Percentiles rank a stretch among this genome's conserved stretches.
Evolutionary conservation across 305 asterid genomes (phyloP).

Genomic region (Rubia tinctorum): DNA sequence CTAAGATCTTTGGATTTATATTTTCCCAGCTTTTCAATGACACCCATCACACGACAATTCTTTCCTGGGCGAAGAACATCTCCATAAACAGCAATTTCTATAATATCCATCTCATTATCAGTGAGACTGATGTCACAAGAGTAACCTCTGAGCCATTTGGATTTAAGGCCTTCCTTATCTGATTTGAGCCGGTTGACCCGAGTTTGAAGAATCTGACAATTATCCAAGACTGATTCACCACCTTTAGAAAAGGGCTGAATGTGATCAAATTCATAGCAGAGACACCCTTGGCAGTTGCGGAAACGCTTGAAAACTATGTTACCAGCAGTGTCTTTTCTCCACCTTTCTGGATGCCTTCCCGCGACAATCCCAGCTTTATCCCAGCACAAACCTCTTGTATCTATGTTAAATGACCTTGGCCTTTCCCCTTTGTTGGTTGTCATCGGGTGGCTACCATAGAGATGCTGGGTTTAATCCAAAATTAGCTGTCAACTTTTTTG

Average conservation of each 20-base stretch:
- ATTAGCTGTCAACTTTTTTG: constrained; percentile 21
- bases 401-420: constrained; percentile 53
- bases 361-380: constrained; percentile 51
- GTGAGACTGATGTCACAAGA: constrained; percentile 64
- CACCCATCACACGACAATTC: constrained; percentile 47
- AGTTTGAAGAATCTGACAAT: constrained; percentile 76
- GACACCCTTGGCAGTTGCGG: constrained; percentile 68
- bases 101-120: constrained; percentile 54
- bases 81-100: constrained; percentile 82
- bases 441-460: constrained; percentile 17
- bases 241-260: constrained; percentile 63
- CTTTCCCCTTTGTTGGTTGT: constrained; percentile 37
- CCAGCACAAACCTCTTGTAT: constrained; percentile 63
- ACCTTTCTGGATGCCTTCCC: constrained; percentile 77
- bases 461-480: constrained; percentile 25
- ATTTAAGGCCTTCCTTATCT: constrained; percentile 39
- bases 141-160: constrained; percentile 52
- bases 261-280: constrained; percentile 69
- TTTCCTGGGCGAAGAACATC: constrained; percentile 50
- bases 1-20: constrained; percentile 28
- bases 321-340: constrained; percentile 79
- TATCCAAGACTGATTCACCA: constrained; percentile 55
- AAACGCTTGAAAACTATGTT: constrained; percentile 64
- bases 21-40: constrained; percentile 39
- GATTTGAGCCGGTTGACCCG: constrained; percentile 58